These are phyloP conservation scores for Thalia dealbata DNA, from an alignment of 176 grass and related monocot genomes.

Conservation along the genomic window DNA sequence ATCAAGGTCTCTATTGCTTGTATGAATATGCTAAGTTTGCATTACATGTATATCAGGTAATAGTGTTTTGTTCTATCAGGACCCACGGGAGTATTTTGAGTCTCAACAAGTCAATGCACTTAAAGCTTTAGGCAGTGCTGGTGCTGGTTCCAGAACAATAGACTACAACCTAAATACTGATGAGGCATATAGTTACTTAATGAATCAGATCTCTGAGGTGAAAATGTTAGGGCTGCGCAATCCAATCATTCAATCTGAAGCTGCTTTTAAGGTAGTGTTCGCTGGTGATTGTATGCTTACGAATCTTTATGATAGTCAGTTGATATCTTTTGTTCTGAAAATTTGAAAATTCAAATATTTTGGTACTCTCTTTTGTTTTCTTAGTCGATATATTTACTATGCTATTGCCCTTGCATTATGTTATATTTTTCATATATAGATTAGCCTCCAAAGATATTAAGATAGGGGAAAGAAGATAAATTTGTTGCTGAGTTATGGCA, in stretches of 20 bases:
- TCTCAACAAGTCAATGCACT: conserved; percentile 96
- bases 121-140: conserved; percentile 48
- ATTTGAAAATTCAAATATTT: no score
- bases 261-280: conserved; percentile 61
- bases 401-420: no score
- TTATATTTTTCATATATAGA: no score
- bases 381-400: no score
- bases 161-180: conserved; percentile 49
- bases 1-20: conserved; percentile 53
- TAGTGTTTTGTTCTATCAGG: conserved; percentile 41
- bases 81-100: conserved; percentile 94
- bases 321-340: no score
- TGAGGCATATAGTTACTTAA: conserved; percentile 58
- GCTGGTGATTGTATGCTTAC: neutral
- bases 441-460: no score
- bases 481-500: no score
- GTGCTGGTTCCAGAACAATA: conserved; percentile 39
- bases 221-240: conserved; percentile 46
- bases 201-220: conserved; percentile 56
- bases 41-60: neutral
- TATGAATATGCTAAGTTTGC: neutral
- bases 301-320: no score
- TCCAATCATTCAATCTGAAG: conserved; percentile 58
- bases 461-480: no score
- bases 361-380: no score